Evolutionary conservation across 768 basidiomycete species (phyloP).

Genomic region (Mycena chlorophos): DNA sequence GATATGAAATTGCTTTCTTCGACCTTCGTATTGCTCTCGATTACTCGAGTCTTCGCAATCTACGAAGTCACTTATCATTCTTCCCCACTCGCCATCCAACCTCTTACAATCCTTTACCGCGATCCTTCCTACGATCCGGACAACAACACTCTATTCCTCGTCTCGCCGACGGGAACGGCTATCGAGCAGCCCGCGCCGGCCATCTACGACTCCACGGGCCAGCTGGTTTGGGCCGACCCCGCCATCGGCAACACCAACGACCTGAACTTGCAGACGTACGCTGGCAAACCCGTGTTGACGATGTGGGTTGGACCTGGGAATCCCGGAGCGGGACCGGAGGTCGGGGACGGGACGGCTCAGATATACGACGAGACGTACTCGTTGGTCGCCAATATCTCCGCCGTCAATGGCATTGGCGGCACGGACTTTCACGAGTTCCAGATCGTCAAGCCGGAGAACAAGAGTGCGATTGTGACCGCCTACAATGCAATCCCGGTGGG

Average conservation of each 20-base stretch:
- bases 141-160: conserved; percentile 12
- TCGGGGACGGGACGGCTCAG: not conserved
- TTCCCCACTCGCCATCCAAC: not conserved
- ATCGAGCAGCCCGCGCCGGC: conserved; percentile 4
- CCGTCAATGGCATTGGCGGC: not conserved
- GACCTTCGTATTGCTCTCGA: not conserved
- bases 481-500: conserved; percentile 6
- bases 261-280: conserved; percentile 9
- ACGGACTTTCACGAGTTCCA: conserved; percentile 13
- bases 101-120: not conserved
- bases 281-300: conserved; percentile 9
- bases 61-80: not conserved
- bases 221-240: conserved; percentile 15
- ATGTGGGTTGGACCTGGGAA: conserved; percentile 11
- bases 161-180: not conserved
- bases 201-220: conserved; percentile 9
- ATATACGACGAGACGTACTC: conserved; percentile 9
- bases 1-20: not conserved
- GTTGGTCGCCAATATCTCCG: conserved; percentile 8
- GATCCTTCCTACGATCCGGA: conserved; percentile 8
- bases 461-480: conserved; percentile 10
- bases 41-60: not conserved
- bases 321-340: not conserved
- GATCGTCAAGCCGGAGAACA: conserved; percentile 4
- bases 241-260: not conserved